Percentiles rank a stretch among this genome's conserved stretches.
phyloP scores from a whole-genome alignment of 495 filamentous ascomycete species.

The Annulohypoxylon maeteangense region DNA sequence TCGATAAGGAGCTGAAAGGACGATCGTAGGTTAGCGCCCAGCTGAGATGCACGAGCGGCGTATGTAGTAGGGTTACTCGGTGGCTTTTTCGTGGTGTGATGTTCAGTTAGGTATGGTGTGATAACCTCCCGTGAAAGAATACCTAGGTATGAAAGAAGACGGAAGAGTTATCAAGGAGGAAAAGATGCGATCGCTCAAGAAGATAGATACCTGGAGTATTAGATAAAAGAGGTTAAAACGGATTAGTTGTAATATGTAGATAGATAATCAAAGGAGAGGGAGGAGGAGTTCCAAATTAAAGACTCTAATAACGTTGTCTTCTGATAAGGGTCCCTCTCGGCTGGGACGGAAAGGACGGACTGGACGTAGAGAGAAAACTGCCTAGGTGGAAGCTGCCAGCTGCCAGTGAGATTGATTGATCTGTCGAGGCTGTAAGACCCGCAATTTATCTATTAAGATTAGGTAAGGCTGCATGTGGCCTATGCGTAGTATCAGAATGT shows the following conservation, averaged over 20 bases:
- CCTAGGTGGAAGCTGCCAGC: constrained; percentile 12
- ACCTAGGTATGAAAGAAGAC: constrained; percentile 12
- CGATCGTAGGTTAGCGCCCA: constrained; percentile 9
- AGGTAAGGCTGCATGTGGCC: constrained; percentile 36
- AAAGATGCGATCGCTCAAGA: constrained; percentile 22
- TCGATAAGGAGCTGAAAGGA: constrained; percentile 3
- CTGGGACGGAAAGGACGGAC: constrained; percentile 37
- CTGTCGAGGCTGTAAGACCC: constrained; percentile 38
- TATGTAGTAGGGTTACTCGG: constrained; percentile 11
- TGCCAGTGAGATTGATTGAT: constrained; percentile 24
- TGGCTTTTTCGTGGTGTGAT: constrained; percentile 15
- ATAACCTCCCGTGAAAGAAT: constrained; percentile 21
- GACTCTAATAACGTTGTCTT: neutral
- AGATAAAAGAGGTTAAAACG: constrained; percentile 27
- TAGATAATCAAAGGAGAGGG: constrained; percentile 11
- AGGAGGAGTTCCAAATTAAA: neutral
- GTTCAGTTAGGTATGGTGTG: constrained; percentile 16
- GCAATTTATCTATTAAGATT: constrained; percentile 14
- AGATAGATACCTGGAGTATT: neutral
- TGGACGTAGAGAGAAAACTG: constrained; percentile 21
- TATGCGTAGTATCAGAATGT: neutral
- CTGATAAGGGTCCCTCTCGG: constrained; percentile 37
- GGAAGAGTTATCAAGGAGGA: constrained; percentile 11
- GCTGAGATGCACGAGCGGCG: constrained; percentile 6
- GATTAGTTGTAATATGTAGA: neutral